phyloP scores from a whole-genome alignment of 2,329 filamentous ascomycete species.

The Colletotrichum zoysiae region DNA sequence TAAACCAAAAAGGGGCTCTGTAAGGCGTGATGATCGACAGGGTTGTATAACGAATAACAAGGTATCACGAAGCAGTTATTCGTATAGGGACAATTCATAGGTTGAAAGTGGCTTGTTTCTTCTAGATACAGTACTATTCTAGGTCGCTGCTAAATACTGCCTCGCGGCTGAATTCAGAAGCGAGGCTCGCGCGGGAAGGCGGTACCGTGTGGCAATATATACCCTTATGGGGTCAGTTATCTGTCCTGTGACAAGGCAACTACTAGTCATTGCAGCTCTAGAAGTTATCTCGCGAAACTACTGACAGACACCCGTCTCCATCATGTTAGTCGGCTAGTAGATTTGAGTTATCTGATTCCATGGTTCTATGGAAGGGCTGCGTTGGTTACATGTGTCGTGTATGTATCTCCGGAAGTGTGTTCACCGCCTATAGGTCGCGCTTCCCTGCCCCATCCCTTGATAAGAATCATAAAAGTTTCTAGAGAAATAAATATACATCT shows the following conservation, averaged over 20 bases:
- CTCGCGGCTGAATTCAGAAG: no score
- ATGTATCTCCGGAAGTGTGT: not conserved
- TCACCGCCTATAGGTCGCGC: not conserved
- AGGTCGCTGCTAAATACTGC: no score
- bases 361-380: not conserved
- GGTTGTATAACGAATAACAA: no score
- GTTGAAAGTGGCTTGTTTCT: no score
- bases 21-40: no score
- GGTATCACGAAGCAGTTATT: no score
- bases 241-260: no score
- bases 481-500: accelerated
- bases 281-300: not conserved
- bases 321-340: accelerated
- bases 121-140: no score
- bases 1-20: not conserved
- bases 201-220: no score
- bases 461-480: not conserved
- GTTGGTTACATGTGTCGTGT: not conserved
- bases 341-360: not conserved
- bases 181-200: no score
- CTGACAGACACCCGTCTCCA: not conserved
- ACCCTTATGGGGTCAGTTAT: no score
- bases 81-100: no score
- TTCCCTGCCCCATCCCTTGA: not conserved
- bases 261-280: not conserved